Evolutionary conservation across 192 early-diverging fungal genomes (phyloP), one percentile per base, ranked within the genome.

Genomic region (Mortierella claussenii): DNA sequence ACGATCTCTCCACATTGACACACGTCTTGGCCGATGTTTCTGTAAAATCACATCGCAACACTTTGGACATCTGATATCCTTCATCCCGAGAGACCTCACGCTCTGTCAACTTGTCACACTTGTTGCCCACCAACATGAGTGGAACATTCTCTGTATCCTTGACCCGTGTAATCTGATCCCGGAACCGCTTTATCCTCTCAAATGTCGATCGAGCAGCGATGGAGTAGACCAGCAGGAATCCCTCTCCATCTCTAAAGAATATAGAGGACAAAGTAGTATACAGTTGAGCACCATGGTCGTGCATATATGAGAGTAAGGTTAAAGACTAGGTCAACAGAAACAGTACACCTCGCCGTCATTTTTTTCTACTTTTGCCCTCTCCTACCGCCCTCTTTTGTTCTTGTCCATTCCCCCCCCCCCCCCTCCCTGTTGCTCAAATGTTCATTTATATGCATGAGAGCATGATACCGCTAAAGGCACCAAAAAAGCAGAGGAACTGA

Each of bases 41-140:
- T 40, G 95, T 88, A 78, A 96, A 98, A 36, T 92, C 93, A 69
- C 91, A 95, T 26, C 84, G 60, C 26, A 96, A 70, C 40, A 82
- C 59, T 62, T 85, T 82, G 12, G 96, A 94, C 86, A 96, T 86
- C 15, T 86, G 81, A 65, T 83, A 74, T 10, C 95, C 96, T 73
- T 96, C 93, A 65, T 93, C 93, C 64, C 88, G 84, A 26, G 90
- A 90, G 2, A 98, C 94, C 66, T 96, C 94, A 33, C 94, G 85
- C 67, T 96, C 92, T 20, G 87, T 87, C 15, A 88, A 80, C 68
- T 86, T 88, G 81, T 96, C 95, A 83, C 94, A 95, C 74, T 98
- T 96, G 87, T 96, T 97, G 59, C 95, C 96, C n/a, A 97, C 94
- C 32, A 97, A 81, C 80, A 97, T 93, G 76, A 97, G 80, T 18